A percentile compares a stretch with the other conserved stretches of the same genome.
phyloP scores from a whole-genome alignment of 139 green algal genomes.

The Raphidocelis subcapitata region DNA sequence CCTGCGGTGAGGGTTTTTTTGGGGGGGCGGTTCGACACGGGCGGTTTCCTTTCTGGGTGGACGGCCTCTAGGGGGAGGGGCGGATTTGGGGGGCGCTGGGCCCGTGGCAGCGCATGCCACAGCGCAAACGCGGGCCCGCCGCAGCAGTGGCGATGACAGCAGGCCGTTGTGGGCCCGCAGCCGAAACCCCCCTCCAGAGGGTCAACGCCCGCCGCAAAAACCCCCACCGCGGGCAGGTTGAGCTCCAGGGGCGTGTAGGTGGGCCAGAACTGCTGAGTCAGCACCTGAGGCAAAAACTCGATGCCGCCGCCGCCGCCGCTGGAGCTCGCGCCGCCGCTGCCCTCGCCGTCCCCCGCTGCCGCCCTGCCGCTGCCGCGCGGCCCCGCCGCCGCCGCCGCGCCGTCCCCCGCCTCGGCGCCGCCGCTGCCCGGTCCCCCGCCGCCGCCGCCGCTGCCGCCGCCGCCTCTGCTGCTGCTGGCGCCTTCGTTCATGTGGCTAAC shows the following conservation, averaged over 20 bases:
- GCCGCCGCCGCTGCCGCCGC: conserved; percentile 13
- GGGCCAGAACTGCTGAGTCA: conserved; percentile 96
- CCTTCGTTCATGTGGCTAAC: no score
- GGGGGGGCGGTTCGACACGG: not conserved
- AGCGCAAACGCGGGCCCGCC: no score
- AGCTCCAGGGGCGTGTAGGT: conserved; percentile 84
- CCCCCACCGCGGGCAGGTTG: conserved; percentile 69
- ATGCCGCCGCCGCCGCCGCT: conserved; percentile 26
- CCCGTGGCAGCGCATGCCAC: not conserved
- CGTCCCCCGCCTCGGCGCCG: conserved; percentile 6
- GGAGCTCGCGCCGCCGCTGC: not conserved
- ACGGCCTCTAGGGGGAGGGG: not conserved
- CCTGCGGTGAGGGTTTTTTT: conserved; percentile 20
- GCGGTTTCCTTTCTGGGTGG: no score
- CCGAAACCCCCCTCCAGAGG: no score
- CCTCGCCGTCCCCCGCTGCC: not conserved
- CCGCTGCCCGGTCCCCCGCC: not conserved
- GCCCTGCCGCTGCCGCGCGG: no score
- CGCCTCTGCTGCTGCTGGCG: not conserved
- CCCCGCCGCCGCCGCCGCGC: no score
- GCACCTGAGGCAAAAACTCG: conserved; percentile 88
- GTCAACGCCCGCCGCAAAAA: no score
- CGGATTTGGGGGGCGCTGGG: not conserved
- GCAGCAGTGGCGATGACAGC: no score
- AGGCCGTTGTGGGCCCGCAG: no score